Evolutionary conservation across 2,329 filamentous ascomycete species (phyloP), one percentile per base, ranked within the genome.

Genomic region (Chaetomiaceae sp.): DNA sequence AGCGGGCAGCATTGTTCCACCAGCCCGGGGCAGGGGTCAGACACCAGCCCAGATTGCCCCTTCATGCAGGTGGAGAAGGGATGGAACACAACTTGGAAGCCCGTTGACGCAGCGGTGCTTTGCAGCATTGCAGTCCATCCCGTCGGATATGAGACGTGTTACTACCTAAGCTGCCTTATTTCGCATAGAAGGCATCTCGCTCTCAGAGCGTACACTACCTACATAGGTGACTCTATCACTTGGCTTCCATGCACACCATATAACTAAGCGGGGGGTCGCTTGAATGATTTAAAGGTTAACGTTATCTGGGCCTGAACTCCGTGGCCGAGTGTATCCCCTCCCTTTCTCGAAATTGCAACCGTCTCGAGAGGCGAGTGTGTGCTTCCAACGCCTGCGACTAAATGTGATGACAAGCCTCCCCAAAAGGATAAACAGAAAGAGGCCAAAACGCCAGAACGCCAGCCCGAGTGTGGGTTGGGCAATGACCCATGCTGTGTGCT

Each of bases 391-490:
- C 56, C 52, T 40, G 14, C 34, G 12, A 44, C 21, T 31, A 34
- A n/a, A 49, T 43, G 33, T 35, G 37, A 46, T 34, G 30, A 45
- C 19, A 39, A n/a, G 33, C 33, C 48, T 47, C 45, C 42, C 35
- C n/a, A n/a, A n/a, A n/a, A n/a, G n/a, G n/a, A 51, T 48, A 56
- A 56, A 45, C 25, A 37, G 37, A 44, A 46, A 34, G 34, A 5
- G 38, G 30, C 48, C 45, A 45, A 51, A 55, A 55, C 51, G 34
- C 55, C 53, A 52, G 20, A 51, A 55, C 48, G 49, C 53, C 50
- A 33, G 20, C 8, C 25, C 20, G 12, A 20, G 37, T 12, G 16
- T 13, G 16, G 25, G 42, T 21, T 21, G 14, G 30, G 42, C 42
- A n/a, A 19, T 4, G n/a, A 40, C 34, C n/a, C 42, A 23, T 46